These are phyloP conservation scores for Inga oerstediana DNA, from an alignment of 306 rosid genomes.

Conservation along the genomic window DNA sequence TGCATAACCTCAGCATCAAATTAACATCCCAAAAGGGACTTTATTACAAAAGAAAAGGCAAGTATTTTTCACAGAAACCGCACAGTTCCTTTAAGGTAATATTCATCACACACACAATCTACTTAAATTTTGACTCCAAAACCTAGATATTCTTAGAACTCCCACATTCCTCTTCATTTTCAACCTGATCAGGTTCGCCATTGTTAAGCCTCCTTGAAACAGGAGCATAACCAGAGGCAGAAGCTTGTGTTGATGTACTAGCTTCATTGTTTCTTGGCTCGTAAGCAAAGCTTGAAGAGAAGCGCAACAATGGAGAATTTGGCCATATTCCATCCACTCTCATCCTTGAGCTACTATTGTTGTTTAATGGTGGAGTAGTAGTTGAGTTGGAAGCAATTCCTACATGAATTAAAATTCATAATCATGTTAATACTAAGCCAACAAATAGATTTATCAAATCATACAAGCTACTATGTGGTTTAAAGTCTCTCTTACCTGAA, in stretches of 20 bases:
- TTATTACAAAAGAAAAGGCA: background rate
- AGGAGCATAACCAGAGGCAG: slow-evolving; percentile 28
- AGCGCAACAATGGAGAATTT: slow-evolving; percentile 44
- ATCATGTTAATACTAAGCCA: background rate
- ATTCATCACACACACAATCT: slow-evolving; percentile 23
- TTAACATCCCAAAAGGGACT: background rate
- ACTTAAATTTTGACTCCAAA: slow-evolving; percentile 54
- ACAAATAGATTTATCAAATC: background rate
- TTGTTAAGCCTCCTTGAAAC: slow-evolving; percentile 36
- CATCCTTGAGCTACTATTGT: slow-evolving; percentile 32
- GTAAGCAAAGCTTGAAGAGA: slow-evolving; percentile 44
- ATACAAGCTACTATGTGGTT: background rate
- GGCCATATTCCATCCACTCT: slow-evolving; percentile 55
- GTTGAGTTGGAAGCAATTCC: slow-evolving; percentile 51
- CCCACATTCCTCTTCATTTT: slow-evolving; percentile 46
- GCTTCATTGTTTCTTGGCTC: slow-evolving; percentile 44
- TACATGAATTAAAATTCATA: slow-evolving; percentile 34
- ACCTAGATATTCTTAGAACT: slow-evolving; percentile 45
- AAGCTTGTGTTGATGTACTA: slow-evolving; percentile 29
- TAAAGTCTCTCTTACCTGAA: slow-evolving; percentile 52
- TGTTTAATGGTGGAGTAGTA: slow-evolving; percentile 35
- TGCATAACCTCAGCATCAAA: background rate
- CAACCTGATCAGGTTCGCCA: slow-evolving; percentile 41
- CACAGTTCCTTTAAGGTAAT: background rate
- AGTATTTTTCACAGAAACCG: background rate